Evolutionary conservation across 225 moss, liverwort and hornwort genomes (phyloP), one percentile per base, ranked within the genome.

Genomic region (Ulota crispa): DNA sequence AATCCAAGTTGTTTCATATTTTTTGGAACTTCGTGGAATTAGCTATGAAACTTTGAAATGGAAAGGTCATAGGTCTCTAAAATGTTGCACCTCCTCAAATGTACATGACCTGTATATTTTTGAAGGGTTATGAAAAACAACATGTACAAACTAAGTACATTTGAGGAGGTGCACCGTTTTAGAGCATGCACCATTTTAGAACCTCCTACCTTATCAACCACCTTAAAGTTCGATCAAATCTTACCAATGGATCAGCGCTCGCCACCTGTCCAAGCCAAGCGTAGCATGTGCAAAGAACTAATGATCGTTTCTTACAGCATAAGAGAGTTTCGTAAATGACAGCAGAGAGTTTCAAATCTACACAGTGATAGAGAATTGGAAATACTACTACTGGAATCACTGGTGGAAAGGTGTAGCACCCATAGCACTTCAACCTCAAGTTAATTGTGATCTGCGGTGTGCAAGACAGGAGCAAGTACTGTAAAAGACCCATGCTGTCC

Each of bases 281-380:
- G 16, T 3, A 20, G 14, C 23, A 31, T 2, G 31, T 30, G 62
- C 75, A 21, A 3, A 27, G 28, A 41, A 15, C 23, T 30, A 45
- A 8, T 63, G 27, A 81, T 81, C 30, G 45, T 76, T 80, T 76
- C 70, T 70, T 70, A 34, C 43, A 71, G 19, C 21, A 0, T 28
- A 73, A 73, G 78, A 47, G 19, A 59, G 23, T 34, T 68, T 61
- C 37, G 19, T 23, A 18, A 27, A 39, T 57, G 18, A 59, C 30
- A 28, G 5, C 8, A 32, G 32, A 62, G 62, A 30, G 63, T 63
- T 63, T 63, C 63, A 31, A 27, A 47, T 21, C 62, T 23, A 31
- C 31, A 62, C 12, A 15, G 23, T 47, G 31, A 30, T 14, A 31
- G 23, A 15, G 63, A 14, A 63, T 63, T 63, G 63, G 30, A 63